phyloP scores from a whole-genome alignment of 1,139 yeast genomes.

The Yamadazyma triangularis region DNA sequence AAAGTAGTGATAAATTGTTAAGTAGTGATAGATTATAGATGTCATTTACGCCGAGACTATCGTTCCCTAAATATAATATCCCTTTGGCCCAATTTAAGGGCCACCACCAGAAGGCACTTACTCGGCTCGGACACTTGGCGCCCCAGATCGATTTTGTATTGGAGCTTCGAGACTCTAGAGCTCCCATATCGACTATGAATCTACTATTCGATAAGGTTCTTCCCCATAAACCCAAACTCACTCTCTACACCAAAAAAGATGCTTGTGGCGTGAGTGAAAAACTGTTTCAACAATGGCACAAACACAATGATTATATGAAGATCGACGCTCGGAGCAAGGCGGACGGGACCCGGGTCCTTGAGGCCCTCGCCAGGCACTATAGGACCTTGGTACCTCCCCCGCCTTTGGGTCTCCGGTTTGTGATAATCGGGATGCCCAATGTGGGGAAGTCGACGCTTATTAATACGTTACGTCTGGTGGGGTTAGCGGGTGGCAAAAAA shows the following conservation, averaged over 20 bases:
- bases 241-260: slow-evolving; percentile 71
- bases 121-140: slow-evolving; percentile 62
- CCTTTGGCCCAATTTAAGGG: slow-evolving; percentile 82
- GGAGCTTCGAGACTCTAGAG: slow-evolving; percentile 84
- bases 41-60: slow-evolving; percentile 39
- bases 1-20: slow-evolving; percentile 13
- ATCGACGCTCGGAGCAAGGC: slow-evolving; percentile 53
- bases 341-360: no score
- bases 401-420: slow-evolving; percentile 72
- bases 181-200: slow-evolving; percentile 83
- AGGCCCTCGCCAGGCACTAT: no score
- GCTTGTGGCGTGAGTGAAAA: slow-evolving; percentile 28
- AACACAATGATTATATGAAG: slow-evolving; percentile 50
- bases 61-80: slow-evolving; percentile 67
- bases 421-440: slow-evolving; percentile 94
- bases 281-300: slow-evolving; percentile 51
- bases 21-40: no score
- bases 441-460: slow-evolving; percentile 95
- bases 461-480: slow-evolving; percentile 64
- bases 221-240: slow-evolving; percentile 52
- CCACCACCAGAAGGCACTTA: slow-evolving; percentile 80
- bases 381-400: no score
- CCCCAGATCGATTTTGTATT: slow-evolving; percentile 79
- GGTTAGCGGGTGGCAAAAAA: slow-evolving; percentile 38
- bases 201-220: slow-evolving; percentile 70